Base-by-base conservation (phyloP, 2,329 filamentous ascomycete species). In the Epichloe sp. region DNA sequence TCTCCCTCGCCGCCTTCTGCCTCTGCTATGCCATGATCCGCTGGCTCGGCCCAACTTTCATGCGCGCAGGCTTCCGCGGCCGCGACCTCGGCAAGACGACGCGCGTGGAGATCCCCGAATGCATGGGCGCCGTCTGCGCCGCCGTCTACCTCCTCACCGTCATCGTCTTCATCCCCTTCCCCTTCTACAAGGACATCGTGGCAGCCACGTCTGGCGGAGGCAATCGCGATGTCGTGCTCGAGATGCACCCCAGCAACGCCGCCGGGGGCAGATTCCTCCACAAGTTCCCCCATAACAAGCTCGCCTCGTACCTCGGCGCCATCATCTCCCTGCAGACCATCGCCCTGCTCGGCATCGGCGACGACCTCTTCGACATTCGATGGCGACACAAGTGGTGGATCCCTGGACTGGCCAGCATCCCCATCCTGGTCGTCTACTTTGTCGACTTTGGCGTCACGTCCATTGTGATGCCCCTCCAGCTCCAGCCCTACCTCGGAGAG, bases 381-480 rank as follows among this genome's bases (percentile, higher is more conserved):
- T 98, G 93, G 93, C 85, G 93, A 50, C 91, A 98, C 77, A 98
- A 98, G 73, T 89, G 96, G 70, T 86, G 96, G 73, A 96, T 98
- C 60, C 93, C 93, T 5, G 93, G 88, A 53, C 86, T 98, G 60
- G 90, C 90, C 52, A 85, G 88, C 45, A 88, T 97, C 54, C 93
- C 93, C 15, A 85, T 97, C 68, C 82, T 98, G 11, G 87, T 95
- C 56, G 86, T 98, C 60, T 98, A 98, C 76, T 95, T 95, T 71
- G 89, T 97, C 67, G 91, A 97, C 70, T 98, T 97, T 66, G 91
- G 89, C 57, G 91, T 98, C 55, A 98, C 93, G 12, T 88, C 90
- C 52, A 87, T 98, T 62, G 89, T 97, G 41, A 83, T 98, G 7
- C 93, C 93, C 5, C 79, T 88, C 34, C 85, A 87, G 47, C 77